A percentile compares a stretch with the other conserved stretches of the same genome.
Conservation (phyloP, 1,284 basidiomycete species). For the Cryptococcus sp. region DNA sequence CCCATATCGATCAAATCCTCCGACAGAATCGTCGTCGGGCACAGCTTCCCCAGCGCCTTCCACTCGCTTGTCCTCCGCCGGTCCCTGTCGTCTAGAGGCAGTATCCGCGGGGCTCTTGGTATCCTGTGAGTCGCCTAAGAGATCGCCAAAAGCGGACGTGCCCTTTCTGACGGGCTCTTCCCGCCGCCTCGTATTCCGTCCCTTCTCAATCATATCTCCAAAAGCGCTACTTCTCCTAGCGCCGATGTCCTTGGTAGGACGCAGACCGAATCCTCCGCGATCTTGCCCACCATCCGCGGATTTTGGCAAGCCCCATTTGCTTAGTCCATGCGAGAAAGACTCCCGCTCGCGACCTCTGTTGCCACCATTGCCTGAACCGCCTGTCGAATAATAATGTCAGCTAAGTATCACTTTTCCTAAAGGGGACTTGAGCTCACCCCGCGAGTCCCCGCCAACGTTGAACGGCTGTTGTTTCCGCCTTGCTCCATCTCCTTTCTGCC, state of each 20-base stretch:
- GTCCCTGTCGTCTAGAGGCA: background rate
- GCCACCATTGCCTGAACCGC: slow-evolving; percentile 6
- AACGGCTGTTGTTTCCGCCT: background rate
- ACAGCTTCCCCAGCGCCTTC: background rate
- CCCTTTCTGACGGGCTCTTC: background rate
- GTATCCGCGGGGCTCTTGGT: background rate
- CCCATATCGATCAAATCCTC: background rate
- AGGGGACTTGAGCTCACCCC: no score
- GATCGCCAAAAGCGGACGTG: slow-evolving; percentile 10
- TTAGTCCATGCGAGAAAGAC: slow-evolving; percentile 3
- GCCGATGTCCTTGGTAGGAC: slow-evolving; percentile 1
- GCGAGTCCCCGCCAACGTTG: background rate
- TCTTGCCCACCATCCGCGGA: slow-evolving; percentile 1
- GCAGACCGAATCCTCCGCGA: slow-evolving; percentile 11
- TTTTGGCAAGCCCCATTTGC: slow-evolving; percentile 16
- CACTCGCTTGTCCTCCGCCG: background rate
- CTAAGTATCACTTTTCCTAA: background rate
- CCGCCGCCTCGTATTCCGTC: background rate
- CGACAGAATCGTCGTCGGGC: background rate
- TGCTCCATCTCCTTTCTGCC: background rate
- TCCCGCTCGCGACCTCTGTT: slow-evolving; percentile 4
- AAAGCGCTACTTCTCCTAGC: background rate
- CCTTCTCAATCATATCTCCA: slow-evolving; percentile 8
- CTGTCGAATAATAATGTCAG: background rate
- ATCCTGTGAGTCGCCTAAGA: background rate